These are phyloP conservation scores for Royoungia palumana DNA, from an alignment of 768 basidiomycete species.

Conservation along the genomic window DNA sequence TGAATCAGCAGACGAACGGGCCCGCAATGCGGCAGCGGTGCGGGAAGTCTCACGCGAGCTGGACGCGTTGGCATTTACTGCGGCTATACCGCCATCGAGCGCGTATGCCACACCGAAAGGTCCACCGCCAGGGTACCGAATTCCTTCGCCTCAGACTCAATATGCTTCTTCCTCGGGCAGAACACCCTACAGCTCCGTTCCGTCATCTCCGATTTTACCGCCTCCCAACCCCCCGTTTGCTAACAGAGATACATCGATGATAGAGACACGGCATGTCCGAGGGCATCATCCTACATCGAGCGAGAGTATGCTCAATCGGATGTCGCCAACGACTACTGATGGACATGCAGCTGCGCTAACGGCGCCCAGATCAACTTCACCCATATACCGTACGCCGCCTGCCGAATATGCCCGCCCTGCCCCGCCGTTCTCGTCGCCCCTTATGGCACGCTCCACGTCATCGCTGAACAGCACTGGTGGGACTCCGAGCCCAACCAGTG, in stretches of 20 bases:
- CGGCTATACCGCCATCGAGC: slow-evolving; percentile 19
- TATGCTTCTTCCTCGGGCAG: slow-evolving; percentile 1
- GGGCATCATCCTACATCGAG: slow-evolving; percentile 1
- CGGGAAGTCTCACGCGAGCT: slow-evolving; percentile 65
- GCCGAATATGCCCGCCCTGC: slow-evolving; percentile 44
- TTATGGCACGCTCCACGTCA: slow-evolving; percentile 33
- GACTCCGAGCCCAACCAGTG: slow-evolving; percentile 26
- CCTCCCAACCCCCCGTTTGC: slow-evolving; percentile 43
- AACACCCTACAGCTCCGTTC: slow-evolving; percentile 15
- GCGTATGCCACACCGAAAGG: slow-evolving; percentile 18
- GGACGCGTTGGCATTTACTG: slow-evolving; percentile 48
- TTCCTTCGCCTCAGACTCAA: slow-evolving; percentile 3
- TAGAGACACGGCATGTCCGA: slow-evolving; percentile 6
- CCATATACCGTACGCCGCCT: slow-evolving; percentile 33
- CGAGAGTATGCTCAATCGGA: slow-evolving; percentile 5
- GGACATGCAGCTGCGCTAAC: too few relatives aligned
- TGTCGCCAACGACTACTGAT: too few relatives aligned
- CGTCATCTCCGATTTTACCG: slow-evolving; percentile 31
- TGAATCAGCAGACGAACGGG: slow-evolving; percentile 44
- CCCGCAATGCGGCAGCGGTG: slow-evolving; percentile 64
- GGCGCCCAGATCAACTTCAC: not conserved
- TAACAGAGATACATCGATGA: slow-evolving; percentile 22
- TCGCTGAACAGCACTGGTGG: slow-evolving; percentile 25
- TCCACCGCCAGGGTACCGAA: slow-evolving; percentile 9
- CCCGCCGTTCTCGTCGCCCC: slow-evolving; percentile 29